Evolutionary conservation across 73 alveolate species (phyloP).

Genomic region (Tetrahymena malaccensis): DNA sequence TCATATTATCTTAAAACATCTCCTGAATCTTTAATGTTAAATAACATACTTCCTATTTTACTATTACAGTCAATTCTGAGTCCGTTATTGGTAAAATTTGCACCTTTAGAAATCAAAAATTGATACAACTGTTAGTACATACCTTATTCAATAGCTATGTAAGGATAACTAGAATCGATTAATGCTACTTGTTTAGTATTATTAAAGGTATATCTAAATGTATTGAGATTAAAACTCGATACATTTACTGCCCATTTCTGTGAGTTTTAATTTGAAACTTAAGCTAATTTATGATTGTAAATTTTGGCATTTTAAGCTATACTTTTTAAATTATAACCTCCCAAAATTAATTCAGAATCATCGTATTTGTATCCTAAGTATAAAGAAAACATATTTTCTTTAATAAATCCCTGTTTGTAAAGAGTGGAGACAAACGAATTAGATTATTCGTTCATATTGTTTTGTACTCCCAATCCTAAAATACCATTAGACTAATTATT

Average conservation of each 20-base stretch:
- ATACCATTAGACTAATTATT: background rate
- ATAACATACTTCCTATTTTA: background rate
- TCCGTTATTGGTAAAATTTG: background rate
- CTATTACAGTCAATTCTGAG: background rate
- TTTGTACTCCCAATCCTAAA: background rate
- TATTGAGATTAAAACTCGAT: background rate
- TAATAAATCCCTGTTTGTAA: background rate
- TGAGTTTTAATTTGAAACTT: background rate
- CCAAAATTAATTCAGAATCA: background rate
- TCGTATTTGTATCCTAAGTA: background rate
- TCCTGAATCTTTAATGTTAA: background rate
- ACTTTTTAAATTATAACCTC: background rate
- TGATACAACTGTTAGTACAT: background rate
- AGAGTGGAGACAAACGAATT: background rate
- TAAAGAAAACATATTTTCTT: background rate
- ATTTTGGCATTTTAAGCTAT: background rate
- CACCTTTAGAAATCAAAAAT: background rate
- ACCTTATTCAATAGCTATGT: background rate
- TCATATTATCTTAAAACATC: background rate
- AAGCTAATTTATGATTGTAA: background rate
- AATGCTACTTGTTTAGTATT: background rate
- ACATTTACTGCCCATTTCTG: background rate
- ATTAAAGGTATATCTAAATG: background rate
- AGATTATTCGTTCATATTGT: too few relatives aligned
- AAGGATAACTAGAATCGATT: background rate